phyloP scores from a whole-genome alignment of 352 stramenopile species.

The Phytophthora brassicae region DNA sequence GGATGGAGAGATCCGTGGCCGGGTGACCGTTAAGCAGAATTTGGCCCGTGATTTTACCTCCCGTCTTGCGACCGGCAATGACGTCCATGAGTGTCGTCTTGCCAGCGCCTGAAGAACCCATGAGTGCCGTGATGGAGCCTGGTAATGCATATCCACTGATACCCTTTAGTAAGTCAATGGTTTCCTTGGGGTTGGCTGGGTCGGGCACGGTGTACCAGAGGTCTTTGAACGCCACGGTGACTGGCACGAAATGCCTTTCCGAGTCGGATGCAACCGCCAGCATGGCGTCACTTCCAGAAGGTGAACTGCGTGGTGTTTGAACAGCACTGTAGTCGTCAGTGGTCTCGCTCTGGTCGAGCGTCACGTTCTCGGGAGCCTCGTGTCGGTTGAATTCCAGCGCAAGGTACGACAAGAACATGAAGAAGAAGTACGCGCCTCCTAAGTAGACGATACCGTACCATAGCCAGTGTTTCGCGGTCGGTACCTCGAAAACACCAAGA shows the following conservation, averaged over 20 bases:
- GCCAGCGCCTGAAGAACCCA: conserved; percentile 20
- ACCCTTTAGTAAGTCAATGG: conserved; percentile 21
- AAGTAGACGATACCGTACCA: conserved; percentile 25
- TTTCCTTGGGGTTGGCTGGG: conserved; percentile 21
- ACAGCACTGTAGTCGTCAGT: conserved; percentile 10
- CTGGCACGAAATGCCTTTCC: conserved; percentile 11
- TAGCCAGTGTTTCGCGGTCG: conserved; percentile 22
- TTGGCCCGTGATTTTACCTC: conserved; percentile 10
- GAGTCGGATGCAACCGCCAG: conserved; percentile 3
- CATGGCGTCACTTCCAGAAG: neutral
- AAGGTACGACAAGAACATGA: conserved; percentile 33
- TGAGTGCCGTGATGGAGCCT: conserved; percentile 21
- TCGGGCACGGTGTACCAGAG: conserved; percentile 20
- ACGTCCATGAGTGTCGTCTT: conserved; percentile 29
- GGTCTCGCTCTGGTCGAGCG: neutral
- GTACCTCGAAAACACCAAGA: conserved; percentile 16
- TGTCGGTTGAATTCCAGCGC: neutral
- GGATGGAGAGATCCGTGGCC: conserved; percentile 30
- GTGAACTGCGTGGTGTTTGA: conserved; percentile 6
- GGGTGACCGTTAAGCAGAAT: conserved; percentile 16
- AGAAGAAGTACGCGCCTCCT: conserved; percentile 17
- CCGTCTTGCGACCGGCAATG: conserved; percentile 21
- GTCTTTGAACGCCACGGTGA: conserved; percentile 23
- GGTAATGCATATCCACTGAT: conserved; percentile 20
- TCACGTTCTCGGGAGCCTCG: neutral